Percentiles rank a stretch among this genome's conserved stretches.
Conservation (phyloP, 108 stramenopile species). For the Pseudonitzschia pungens region DNA sequence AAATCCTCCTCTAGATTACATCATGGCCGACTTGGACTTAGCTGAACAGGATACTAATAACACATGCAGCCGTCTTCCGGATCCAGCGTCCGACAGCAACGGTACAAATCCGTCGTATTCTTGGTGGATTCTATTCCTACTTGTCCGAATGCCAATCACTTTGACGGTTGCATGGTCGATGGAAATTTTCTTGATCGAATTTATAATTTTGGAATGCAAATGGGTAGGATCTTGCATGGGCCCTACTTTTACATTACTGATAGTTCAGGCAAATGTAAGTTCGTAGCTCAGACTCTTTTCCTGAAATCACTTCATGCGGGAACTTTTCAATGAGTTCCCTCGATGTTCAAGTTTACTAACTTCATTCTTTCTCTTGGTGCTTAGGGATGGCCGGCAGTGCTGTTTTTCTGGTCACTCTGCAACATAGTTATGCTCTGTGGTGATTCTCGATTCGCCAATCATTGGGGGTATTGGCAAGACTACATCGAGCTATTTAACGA, state of each 20-base stretch:
- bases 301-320: background rate
- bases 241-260: slow-evolving; percentile 11
- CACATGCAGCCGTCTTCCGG: background rate
- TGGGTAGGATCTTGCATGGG: slow-evolving; percentile 12
- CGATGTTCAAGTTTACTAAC: background rate
- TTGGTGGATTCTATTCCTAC: slow-evolving; percentile 46
- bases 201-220: slow-evolving; percentile 19
- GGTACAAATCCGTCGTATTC: slow-evolving; percentile 27
- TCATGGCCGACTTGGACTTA: background rate
- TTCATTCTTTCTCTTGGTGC: background rate
- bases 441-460: slow-evolving; percentile 15
- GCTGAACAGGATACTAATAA: background rate
- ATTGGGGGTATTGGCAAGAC: slow-evolving; percentile 36
- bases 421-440: slow-evolving; percentile 25
- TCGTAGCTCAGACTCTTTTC: background rate
- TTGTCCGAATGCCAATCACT: slow-evolving; percentile 43
- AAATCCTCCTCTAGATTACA: slow-evolving; percentile 8
- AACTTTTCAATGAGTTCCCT: background rate
- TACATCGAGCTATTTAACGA: slow-evolving; percentile 39
- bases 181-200: slow-evolving; percentile 41
- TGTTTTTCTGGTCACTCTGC: slow-evolving; percentile 28
- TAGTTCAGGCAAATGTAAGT: slow-evolving; percentile 19
- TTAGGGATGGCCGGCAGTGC: slow-evolving; percentile 30
- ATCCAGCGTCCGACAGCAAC: background rate
- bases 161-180: slow-evolving; percentile 28